phyloP scores from a whole-genome alignment of 129 eudicot genomes.

The Oenanthe sinensis region DNA sequence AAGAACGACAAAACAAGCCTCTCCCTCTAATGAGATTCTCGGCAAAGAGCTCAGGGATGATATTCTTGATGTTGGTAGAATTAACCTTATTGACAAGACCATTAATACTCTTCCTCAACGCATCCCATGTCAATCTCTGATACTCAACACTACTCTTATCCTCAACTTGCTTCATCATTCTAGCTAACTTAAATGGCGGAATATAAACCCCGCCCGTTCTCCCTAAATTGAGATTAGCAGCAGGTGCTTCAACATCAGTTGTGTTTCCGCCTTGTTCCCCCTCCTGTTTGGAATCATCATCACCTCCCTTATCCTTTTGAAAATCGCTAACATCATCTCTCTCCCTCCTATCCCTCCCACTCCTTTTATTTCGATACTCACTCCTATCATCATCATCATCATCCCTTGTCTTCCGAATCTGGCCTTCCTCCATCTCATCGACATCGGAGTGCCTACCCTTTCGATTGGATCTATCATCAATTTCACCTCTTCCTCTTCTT shows the following conservation, averaged over 20 bases:
- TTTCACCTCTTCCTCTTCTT: neutral
- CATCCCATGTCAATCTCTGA: slow-evolving; percentile 97
- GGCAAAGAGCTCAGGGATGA: slow-evolving; percentile 70
- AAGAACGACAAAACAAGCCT: slow-evolving; percentile 83
- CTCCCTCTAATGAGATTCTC: slow-evolving; percentile 88
- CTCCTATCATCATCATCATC: neutral
- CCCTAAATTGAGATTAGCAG: slow-evolving; percentile 28
- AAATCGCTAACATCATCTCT: neutral
- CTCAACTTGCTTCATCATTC: slow-evolving; percentile 75
- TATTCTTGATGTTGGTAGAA: slow-evolving; percentile 68
- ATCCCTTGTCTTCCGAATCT: neutral
- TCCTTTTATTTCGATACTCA: neutral
- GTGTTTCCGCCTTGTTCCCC: slow-evolving; percentile 9
- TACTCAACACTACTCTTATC: slow-evolving; percentile 80
- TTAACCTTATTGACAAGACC: slow-evolving; percentile 93
- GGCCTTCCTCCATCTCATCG: neutral
- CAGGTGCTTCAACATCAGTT: neutral
- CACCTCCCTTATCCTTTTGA: slow-evolving; percentile 18
- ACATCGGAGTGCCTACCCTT: neutral
- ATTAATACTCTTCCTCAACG: slow-evolving; percentile 81
- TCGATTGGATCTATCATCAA: neutral
- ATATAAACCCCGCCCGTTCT: slow-evolving; percentile 89
- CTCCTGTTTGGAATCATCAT: slow-evolving; percentile 7
- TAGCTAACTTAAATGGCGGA: slow-evolving; percentile 81
- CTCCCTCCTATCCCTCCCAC: neutral